Conservation (phyloP, 495 filamentous ascomycete genomes). For the Talaromyces proteolyticus region DNA sequence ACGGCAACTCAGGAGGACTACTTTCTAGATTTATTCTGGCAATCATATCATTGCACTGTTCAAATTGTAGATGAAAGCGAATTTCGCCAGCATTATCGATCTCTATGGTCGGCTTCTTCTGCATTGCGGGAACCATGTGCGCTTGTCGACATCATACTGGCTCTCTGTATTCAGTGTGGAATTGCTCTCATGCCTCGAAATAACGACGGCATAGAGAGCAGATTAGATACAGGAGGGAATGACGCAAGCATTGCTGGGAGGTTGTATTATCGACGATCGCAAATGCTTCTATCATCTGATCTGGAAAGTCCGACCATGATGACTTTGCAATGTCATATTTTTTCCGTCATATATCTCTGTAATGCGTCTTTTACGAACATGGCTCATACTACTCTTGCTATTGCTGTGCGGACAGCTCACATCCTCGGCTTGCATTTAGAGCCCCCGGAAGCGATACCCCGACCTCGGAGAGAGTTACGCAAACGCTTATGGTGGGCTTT, state of each 20-base stretch:
- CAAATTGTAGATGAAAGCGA: slow-evolving; percentile 36
- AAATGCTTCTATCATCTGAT: slow-evolving; percentile 6
- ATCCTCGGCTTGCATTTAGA: slow-evolving; percentile 9
- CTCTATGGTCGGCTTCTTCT: slow-evolving; percentile 30
- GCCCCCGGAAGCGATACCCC: slow-evolving; percentile 1
- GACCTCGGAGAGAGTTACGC: slow-evolving; percentile 6
- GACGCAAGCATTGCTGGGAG: too few relatives aligned
- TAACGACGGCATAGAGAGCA: slow-evolving; percentile 11
- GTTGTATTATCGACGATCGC: slow-evolving; percentile 9
- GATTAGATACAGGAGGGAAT: too few relatives aligned
- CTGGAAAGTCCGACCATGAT: slow-evolving; percentile 11
- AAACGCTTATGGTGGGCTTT: slow-evolving; percentile 11
- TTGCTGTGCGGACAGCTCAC: slow-evolving; percentile 8
- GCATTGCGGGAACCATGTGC: slow-evolving; percentile 22
- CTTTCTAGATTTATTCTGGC: slow-evolving; percentile 42
- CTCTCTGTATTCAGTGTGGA: slow-evolving; percentile 41
- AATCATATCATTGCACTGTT: slow-evolving; percentile 31
- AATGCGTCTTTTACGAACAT: slow-evolving; percentile 9
- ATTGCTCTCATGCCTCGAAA: slow-evolving; percentile 5
- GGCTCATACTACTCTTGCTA: slow-evolving; percentile 7
- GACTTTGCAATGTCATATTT: slow-evolving; percentile 15
- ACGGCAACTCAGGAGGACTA: slow-evolving; percentile 37
- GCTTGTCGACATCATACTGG: slow-evolving; percentile 45
- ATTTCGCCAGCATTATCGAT: slow-evolving; percentile 37
- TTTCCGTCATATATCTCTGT: slow-evolving; percentile 14